These are phyloP conservation scores for Moesziomyces parantarcticus DNA, from an alignment of 1,284 basidiomycete genomes.

Conservation along the genomic window DNA sequence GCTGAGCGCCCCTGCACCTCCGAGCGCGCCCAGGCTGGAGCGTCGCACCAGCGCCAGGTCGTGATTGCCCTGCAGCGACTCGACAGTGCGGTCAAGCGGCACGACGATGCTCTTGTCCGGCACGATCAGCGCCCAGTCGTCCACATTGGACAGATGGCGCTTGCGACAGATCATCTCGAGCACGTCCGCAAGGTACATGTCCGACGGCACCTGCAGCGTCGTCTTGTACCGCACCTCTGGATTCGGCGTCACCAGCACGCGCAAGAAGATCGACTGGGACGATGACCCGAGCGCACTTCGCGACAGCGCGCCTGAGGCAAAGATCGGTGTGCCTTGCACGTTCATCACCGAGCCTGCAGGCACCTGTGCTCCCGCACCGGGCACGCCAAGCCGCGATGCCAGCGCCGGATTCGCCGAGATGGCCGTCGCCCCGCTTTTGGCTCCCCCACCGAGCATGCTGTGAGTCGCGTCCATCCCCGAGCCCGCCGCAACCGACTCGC, in stretches of 20 bases:
- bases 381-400: conserved; percentile 34
- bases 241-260: conserved; percentile 61
- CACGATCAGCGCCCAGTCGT: conserved; percentile 63
- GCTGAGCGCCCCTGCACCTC: conserved; percentile 68
- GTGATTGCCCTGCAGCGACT: conserved; percentile 85
- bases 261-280: conserved; percentile 54
- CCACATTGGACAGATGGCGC: conserved; percentile 53
- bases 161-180: conserved; percentile 74
- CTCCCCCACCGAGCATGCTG: conserved; percentile 23
- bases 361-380: conserved; percentile 16
- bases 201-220: conserved; percentile 71
- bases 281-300: conserved; percentile 47
- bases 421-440: conserved; percentile 23
- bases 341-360: conserved; percentile 47
- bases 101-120: conserved; percentile 75
- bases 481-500: conserved; percentile 22
- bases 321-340: conserved; percentile 58
- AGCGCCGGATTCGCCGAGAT: conserved; percentile 28
- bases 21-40: conserved; percentile 45
- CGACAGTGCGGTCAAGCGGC: conserved; percentile 93
- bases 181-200: conserved; percentile 98
- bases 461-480: conserved; percentile 21
- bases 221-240: conserved; percentile 63
- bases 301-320: conserved; percentile 50
- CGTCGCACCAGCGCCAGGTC: conserved; percentile 86